Evolutionary conservation across 306 rosid species (phyloP), one percentile per base, ranked within the genome.

Genomic region (Styphnolobium japonicum): DNA sequence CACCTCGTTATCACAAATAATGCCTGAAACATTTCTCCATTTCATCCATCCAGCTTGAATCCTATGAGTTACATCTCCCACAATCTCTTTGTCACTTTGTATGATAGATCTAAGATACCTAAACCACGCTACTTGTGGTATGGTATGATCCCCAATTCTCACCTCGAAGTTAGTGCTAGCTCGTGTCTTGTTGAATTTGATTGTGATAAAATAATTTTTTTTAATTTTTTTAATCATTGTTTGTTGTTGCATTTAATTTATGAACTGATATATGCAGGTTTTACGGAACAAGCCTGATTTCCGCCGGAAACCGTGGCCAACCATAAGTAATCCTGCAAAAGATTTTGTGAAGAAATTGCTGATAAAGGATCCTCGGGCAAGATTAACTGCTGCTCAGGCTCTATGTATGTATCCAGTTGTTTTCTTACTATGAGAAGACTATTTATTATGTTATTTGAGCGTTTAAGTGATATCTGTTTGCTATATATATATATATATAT

Each of bases 311-410:
- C 97, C 97, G 14, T 92, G 97, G 97, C 88, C 90, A 7, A 86
- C 76, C 83, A 85, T 92, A 74, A 92, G 90, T 65, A 64, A 64
- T 76, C 85, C 92, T 58, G 97, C 87, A 21, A 92, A 87, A 73
- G 97, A 92, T 86, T 92, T 92, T 89, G 88, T 92, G 42, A 90
- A 85, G 87, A 92, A 89, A 84, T 83, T 92, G 82, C 71, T 92
- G 37, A 91, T 90, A 61, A 92, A 90, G 88, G 97, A 92, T 85
- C 96, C 92, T 65, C 80, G 91, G 56, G 96, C 92, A 22, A 89
- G 97, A 82, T 86, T 87, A 72, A 92, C 96, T 77, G 97, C 97
- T 89, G 93, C 97, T 65, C 97, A 89, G 89, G 97, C 97, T 71
- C 75, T 92, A 58, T 92, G 97, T 92, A 89, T 73, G 96, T 81